Evolutionary conservation across 306 rosid genomes (phyloP), one percentile per base, ranked within the genome.

Genomic region (Neltuma alba): DNA sequence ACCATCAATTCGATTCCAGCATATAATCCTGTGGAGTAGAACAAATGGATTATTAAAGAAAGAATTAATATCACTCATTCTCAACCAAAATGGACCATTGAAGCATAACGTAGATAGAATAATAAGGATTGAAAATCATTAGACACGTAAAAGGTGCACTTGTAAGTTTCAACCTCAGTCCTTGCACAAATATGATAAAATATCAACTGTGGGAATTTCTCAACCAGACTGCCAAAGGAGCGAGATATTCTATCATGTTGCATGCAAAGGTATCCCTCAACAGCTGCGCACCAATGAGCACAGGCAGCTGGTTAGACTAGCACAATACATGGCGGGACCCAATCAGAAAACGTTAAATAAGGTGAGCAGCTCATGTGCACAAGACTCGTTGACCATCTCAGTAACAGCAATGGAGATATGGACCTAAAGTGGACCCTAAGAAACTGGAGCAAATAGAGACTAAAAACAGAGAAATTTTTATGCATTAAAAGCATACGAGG

Each of bases 21-120:
- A 74, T 41, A 73, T 33, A 66, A 48, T 54, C 86, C 90, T 84
- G 86, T 69, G 70, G 34, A 67, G 65, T 38, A 41, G 71, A 68
- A 73, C 40, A 57, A 45, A 72, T 44, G 45, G 57, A 36, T 55
- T 62, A 36, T 72, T 73, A 87, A 79, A 76, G 31, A 31, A 20
- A 25, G 28, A 37, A 77, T 30, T 57, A 7, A 27, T 27, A 28
- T 38, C 36, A 33, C 55, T 69, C 54, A 30, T 10, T n/a, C 76
- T 52, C 50, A 15, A 62, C 15, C 40, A 50, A 70, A 44, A 18
- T 62, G 12, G 66, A 72, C 12, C 48, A 9, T 54, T 25, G 13
- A 54, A 60, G 66, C 73, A 82, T 69, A 58, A 82, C 77, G 58
- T 40, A 60, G 65, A 48, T 27, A 57, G 63, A 57, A 21, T 68